phyloP scores from a whole-genome alignment of 1,284 basidiomycete genomes.

The Marasmius tenuissimus region DNA sequence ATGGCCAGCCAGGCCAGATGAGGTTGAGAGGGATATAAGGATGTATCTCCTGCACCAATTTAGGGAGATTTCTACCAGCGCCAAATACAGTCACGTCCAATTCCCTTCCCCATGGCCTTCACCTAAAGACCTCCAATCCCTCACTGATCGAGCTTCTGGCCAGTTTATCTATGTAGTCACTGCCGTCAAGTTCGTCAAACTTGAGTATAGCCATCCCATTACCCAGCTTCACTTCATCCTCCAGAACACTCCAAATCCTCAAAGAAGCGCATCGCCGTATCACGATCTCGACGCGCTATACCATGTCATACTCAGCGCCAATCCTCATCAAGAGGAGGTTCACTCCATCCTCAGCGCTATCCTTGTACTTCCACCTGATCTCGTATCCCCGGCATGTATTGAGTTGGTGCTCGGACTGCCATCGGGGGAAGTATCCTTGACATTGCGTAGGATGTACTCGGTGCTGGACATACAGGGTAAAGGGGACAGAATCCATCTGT shows the following conservation, averaged over 20 bases:
- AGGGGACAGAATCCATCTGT: too few relatives aligned
- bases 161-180: slow-evolving; percentile 14
- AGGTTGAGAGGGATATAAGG: too few relatives aligned
- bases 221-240: slow-evolving; percentile 6
- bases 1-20: too few relatives aligned
- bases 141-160: slow-evolving; percentile 5
- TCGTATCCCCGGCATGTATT: neutral
- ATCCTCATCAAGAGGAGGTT: neutral
- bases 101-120: slow-evolving; percentile 11
- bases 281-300: slow-evolving; percentile 10
- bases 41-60: neutral
- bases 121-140: neutral
- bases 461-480: too few relatives aligned
- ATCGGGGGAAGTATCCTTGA: neutral
- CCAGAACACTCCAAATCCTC: neutral
- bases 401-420: neutral
- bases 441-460: neutral
- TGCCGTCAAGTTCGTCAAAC: slow-evolving; percentile 7
- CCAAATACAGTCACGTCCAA: neutral
- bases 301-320: slow-evolving; percentile 4
- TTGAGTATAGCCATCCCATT: neutral
- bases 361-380: neutral
- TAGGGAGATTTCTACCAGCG: neutral
- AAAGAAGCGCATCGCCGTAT: slow-evolving; percentile 1
- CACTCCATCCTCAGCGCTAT: neutral